phyloP scores from a whole-genome alignment of 768 basidiomycete species.

The Termitomyces eurrhizus region DNA sequence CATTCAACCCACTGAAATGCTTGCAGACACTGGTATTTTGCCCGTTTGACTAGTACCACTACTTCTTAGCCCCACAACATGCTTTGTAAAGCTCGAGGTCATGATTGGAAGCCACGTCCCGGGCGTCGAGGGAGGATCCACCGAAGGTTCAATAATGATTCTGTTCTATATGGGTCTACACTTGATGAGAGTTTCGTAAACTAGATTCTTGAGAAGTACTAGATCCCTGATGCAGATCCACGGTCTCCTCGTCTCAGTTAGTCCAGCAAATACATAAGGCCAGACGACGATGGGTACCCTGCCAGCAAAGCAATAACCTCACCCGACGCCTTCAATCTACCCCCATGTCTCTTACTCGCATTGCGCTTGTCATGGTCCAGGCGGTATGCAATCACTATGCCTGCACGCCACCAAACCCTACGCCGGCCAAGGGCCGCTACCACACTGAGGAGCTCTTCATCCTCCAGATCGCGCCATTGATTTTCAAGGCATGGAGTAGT shows the following conservation, averaged over 20 bases:
- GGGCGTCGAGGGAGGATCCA: constrained; percentile 13
- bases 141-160: constrained; percentile 8
- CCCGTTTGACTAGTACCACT: constrained; percentile 4
- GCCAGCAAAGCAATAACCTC: constrained; percentile 3
- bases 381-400: constrained; percentile 41
- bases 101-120: constrained; percentile 5
- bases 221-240: constrained; percentile 13
- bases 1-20: background rate
- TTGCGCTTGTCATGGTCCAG: constrained; percentile 36
- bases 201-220: constrained; percentile 6
- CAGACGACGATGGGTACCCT: background rate
- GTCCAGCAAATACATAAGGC: constrained; percentile 10
- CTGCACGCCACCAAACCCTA: constrained; percentile 46
- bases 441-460: constrained; percentile 39
- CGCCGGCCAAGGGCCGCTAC: constrained; percentile 40
- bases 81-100: constrained; percentile 3
- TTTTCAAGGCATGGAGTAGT: constrained; percentile 35
- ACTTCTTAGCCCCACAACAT: constrained; percentile 5
- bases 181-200: constrained; percentile 8
- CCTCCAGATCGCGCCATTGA: constrained; percentile 43
- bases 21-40: background rate
- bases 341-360: constrained; percentile 37
- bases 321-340: background rate
- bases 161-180: constrained; percentile 9
- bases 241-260: constrained; percentile 13